phyloP scores from a whole-genome alignment of 768 basidiomycete genomes.

The Boletus vinaceobasis region DNA sequence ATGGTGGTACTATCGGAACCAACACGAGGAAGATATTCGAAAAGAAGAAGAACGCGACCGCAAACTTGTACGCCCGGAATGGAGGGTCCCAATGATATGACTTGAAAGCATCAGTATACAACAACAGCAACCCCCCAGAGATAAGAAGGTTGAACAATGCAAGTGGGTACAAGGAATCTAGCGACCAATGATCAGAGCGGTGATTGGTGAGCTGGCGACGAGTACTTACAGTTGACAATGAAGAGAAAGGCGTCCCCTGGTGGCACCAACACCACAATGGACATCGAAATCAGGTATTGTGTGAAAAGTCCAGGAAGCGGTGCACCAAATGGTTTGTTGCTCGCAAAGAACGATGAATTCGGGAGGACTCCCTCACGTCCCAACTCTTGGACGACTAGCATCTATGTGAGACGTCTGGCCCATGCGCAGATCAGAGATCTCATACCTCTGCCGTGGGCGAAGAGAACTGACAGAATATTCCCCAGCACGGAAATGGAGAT shows the following conservation, averaged over 20 bases:
- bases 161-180: slow-evolving; percentile 58
- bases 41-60: slow-evolving; percentile 53
- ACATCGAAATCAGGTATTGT: slow-evolving; percentile 58
- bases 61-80: slow-evolving; percentile 50
- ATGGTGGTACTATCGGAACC: slow-evolving; percentile 63
- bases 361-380: slow-evolving; percentile 71
- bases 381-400: slow-evolving; percentile 65
- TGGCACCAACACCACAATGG: slow-evolving; percentile 54
- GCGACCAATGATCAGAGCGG: not conserved
- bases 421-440: slow-evolving; percentile 5
- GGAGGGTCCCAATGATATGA: slow-evolving; percentile 61
- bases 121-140: slow-evolving; percentile 58
- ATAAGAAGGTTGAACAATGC: slow-evolving; percentile 58
- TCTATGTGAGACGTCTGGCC: slow-evolving; percentile 2
- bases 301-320: slow-evolving; percentile 61
- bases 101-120: slow-evolving; percentile 46
- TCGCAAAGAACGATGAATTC: slow-evolving; percentile 62
- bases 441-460: slow-evolving; percentile 62
- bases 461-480: slow-evolving; percentile 60
- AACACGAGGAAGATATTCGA: slow-evolving; percentile 64
- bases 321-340: slow-evolving; percentile 66
- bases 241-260: slow-evolving; percentile 76
- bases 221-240: slow-evolving; percentile 54
- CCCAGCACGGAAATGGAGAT: slow-evolving; percentile 65
- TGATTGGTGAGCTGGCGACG: not conserved